These are phyloP conservation scores for Pyricularia sp. DNA, from an alignment of 2,329 filamentous ascomycete species.

Conservation along the genomic window DNA sequence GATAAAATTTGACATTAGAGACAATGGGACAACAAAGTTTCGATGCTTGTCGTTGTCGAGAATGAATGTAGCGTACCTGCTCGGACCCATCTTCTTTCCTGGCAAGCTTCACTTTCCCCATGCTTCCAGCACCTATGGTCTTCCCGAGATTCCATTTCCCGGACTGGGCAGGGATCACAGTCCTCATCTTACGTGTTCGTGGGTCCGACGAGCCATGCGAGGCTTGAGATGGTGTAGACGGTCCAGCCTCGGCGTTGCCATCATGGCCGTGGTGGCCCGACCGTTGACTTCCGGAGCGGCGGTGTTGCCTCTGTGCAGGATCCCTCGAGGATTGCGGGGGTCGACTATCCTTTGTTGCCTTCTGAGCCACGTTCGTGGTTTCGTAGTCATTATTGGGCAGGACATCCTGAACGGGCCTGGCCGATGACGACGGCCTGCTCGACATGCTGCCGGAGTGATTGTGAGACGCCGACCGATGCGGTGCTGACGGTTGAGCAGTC, in stretches of 20 bases:
- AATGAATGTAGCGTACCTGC: slow-evolving; percentile 42
- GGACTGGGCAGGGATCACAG: slow-evolving; percentile 78
- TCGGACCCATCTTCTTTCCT: slow-evolving; percentile 82
- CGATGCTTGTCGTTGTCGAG: neutral
- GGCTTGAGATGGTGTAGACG: slow-evolving; percentile 14
- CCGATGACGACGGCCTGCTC: slow-evolving; percentile 21
- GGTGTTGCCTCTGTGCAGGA: slow-evolving; percentile 37
- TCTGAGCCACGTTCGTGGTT: slow-evolving; percentile 50
- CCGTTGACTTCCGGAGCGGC: slow-evolving; percentile 33
- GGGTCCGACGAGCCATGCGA: slow-evolving; percentile 27
- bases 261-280: slow-evolving; percentile 24
- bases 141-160: slow-evolving; percentile 94
- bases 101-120: slow-evolving; percentile 97
- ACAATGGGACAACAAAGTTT: neutral
- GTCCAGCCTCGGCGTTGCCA: slow-evolving; percentile 5
- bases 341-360: slow-evolving; percentile 53
- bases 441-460: slow-evolving; percentile 11
- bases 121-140: slow-evolving; percentile 93
- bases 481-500: slow-evolving; percentile 14
- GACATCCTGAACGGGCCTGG: slow-evolving; percentile 28
- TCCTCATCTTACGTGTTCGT: slow-evolving; percentile 46
- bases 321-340: slow-evolving; percentile 33
- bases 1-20: slow-evolving; percentile 4
- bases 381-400: slow-evolving; percentile 58
- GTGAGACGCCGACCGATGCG: slow-evolving; percentile 13